Evolutionary conservation across 2,329 filamentous ascomycete species (phyloP).

Genomic region (Claviceps sp.): DNA sequence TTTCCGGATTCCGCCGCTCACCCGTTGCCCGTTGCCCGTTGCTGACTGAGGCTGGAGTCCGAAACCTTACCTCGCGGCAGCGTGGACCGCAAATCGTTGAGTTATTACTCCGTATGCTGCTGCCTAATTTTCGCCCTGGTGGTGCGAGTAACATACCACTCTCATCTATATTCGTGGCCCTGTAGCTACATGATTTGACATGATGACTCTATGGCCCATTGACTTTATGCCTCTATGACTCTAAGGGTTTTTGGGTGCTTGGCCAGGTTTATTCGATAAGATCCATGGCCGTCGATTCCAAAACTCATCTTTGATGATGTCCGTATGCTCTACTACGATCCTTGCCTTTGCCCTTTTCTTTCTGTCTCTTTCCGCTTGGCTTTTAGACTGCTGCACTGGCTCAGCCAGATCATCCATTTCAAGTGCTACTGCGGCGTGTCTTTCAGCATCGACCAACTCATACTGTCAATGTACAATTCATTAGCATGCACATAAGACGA

Average conservation of each 20-base stretch:
- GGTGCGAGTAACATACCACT: too few species aligned
- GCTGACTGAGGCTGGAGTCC: neutral
- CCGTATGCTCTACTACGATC: constrained; percentile 72
- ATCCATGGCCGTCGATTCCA: constrained; percentile 84
- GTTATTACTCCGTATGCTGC: too few species aligned
- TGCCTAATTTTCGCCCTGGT: too few species aligned
- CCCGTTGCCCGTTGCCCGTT: too few species aligned
- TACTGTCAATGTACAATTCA: constrained; percentile 37
- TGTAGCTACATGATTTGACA: too few species aligned
- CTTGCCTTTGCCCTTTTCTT: constrained; percentile 70
- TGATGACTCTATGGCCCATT: too few species aligned
- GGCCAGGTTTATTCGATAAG: constrained; percentile 59
- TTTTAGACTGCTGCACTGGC: constrained; percentile 51
- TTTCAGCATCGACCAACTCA: constrained; percentile 50
- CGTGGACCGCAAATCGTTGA: too few species aligned
- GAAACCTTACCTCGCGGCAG: neutral
- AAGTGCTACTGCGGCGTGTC: constrained; percentile 31
- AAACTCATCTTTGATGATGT: constrained; percentile 92
- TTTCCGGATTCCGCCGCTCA: neutral
- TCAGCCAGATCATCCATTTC: constrained; percentile 37
- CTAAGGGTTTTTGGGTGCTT: constrained; percentile 47
- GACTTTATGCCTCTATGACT: neutral
- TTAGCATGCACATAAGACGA: neutral
- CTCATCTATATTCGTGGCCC: too few species aligned
- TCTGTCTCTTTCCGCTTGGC: constrained; percentile 69